Base-by-base conservation (phyloP, 1,139 yeast genomes). In the Scheffersomyces lignicola region DNA sequence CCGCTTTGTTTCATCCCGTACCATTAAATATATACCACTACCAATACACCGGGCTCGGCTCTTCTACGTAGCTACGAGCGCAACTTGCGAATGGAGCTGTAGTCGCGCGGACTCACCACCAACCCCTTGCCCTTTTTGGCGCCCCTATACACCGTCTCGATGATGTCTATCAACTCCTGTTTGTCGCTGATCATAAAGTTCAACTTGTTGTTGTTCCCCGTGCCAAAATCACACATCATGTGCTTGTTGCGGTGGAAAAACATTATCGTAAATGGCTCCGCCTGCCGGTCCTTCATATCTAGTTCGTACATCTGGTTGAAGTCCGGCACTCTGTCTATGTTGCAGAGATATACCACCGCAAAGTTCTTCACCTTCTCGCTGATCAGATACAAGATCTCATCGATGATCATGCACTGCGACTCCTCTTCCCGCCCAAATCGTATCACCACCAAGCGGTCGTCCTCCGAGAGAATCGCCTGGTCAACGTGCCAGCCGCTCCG, bases 211-310 rank as follows among this genome's bases (percentile, higher is more conserved):
- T 94, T 92, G 56, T 92, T 88, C 28, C 99, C 99, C 0, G 98
- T 92, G 2, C 98, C 98, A 60, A 89, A 89, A 65, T 92, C 98
- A 62, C 96, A 87, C 88, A 90, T 80, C 95, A 94, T 90, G 58
- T 92, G 98, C 57, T 89, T 90, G 62, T 92, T 92, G 36, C 95
- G 69, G 62, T 77, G 88, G 58, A 92, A 92, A 55, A 92, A 90
- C 97, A 92, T 92, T 37, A 92, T 71, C 32, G 95, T 82, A 72
- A 86, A 80, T 20, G 96, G 95, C 46, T 88, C 97, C 24, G 39
- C 39, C 22, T 41, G 46, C n/a, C 20, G 18, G 11, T 26, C 29
- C n/a, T 6, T 6, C 23, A 20, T 20, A 53, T 83, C 87, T 38
- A 92, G 64, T 58, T 92, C 97, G 58, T 92, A 92, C 94, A 92